Conservation (phyloP, 2,329 filamentous ascomycete species). For the Neurospora sp. region DNA sequence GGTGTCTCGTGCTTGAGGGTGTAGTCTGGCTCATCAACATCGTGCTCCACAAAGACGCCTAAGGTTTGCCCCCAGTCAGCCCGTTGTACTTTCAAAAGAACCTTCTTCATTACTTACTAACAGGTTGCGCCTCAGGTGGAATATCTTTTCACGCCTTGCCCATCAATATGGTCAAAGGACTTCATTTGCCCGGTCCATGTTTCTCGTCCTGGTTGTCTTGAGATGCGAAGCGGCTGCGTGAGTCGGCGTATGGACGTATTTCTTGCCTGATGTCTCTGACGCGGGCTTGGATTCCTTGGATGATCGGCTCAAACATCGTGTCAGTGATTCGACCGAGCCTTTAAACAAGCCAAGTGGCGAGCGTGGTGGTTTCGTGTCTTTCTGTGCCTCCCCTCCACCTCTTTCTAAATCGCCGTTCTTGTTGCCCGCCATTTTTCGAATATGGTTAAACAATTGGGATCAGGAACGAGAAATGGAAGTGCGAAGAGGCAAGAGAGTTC, state of each 20-base stretch:
- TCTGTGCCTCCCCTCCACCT: background rate
- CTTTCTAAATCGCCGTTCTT: background rate
- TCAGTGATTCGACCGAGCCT: constrained; percentile 8
- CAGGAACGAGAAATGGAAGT: background rate
- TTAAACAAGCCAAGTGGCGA: constrained; percentile 8
- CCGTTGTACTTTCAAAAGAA: background rate
- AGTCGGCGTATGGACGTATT: constrained; percentile 26
- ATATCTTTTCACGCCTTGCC: background rate
- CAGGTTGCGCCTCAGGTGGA: background rate
- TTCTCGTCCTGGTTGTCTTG: constrained; percentile 28
- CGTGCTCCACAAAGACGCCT: background rate
- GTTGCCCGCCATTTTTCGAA: background rate
- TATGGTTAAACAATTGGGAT: background rate
- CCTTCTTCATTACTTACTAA: background rate
- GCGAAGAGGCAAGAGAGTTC: background rate
- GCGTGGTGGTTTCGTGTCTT: background rate
- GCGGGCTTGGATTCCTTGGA: background rate
- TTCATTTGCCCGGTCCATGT: constrained; percentile 14
- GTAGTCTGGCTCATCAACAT: background rate
- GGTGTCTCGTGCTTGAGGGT: background rate
- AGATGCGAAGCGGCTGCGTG: constrained; percentile 33
- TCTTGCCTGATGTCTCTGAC: constrained; percentile 8
- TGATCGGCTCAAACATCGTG: constrained; percentile 6
- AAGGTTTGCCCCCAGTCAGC: background rate
- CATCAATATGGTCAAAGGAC: constrained; percentile 10